Conservation (phyloP, 2,329 filamentous ascomycete species). For the Penicillium sp. region DNA sequence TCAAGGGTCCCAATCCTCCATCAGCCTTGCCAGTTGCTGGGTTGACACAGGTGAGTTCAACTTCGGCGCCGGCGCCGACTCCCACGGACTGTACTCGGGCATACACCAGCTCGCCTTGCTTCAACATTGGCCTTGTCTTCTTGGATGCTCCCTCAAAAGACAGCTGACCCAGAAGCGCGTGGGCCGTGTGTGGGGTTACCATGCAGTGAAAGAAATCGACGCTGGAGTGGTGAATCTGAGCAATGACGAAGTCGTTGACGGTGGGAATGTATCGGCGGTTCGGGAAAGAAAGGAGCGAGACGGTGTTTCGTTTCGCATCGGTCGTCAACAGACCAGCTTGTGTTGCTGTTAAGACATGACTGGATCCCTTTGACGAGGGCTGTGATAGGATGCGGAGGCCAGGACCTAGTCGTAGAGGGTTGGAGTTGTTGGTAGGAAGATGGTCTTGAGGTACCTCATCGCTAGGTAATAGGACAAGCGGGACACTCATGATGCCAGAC, state of each 20-base stretch:
- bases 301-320: conserved; percentile 40
- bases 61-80: conserved; percentile 78
- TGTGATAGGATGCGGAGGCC: conserved; percentile 78
- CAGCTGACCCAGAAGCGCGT: conserved; percentile 75
- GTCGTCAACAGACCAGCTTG: conserved; percentile 36
- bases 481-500: conserved; percentile 50
- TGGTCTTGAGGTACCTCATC: conserved; percentile 65
- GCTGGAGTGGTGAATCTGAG: conserved; percentile 72
- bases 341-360: conserved; percentile 31
- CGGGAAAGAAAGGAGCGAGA: conserved; percentile 34
- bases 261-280: conserved; percentile 69
- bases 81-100: conserved; percentile 76
- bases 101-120: conserved; percentile 76
- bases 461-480: conserved; percentile 75
- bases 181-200: conserved; percentile 62
- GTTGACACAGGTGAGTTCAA: conserved; percentile 87
- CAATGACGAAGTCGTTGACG: conserved; percentile 82
- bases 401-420: conserved; percentile 74
- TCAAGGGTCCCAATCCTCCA: conserved; percentile 80
- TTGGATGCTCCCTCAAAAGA: conserved; percentile 92
- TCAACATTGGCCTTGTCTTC: conserved; percentile 81
- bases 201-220: conserved; percentile 77
- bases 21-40: conserved; percentile 83
- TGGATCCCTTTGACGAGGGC: conserved; percentile 61
- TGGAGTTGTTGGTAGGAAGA: conserved; percentile 64